Evolutionary conservation across 176 grass and related monocot species (phyloP).

Genomic region (Phoenix roebelenii): DNA sequence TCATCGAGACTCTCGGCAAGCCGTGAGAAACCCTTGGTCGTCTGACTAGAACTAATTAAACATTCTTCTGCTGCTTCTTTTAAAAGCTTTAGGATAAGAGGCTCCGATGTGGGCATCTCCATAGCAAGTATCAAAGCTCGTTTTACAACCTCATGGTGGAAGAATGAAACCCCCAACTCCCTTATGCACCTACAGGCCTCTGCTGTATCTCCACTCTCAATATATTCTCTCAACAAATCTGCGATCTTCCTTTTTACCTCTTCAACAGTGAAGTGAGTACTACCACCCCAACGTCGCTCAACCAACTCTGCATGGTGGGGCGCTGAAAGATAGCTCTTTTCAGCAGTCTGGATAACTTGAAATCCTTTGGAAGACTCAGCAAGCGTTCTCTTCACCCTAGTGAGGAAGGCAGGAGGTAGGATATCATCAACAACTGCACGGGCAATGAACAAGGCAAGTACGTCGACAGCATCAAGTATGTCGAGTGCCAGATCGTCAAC

Average conservation of each 20-base stretch:
- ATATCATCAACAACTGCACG: slow-evolving; percentile 89
- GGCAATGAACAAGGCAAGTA: slow-evolving; percentile 86
- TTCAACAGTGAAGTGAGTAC: slow-evolving; percentile 57
- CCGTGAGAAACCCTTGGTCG: slow-evolving; percentile 76
- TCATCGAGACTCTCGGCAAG: slow-evolving; percentile 72
- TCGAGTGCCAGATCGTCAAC: slow-evolving; percentile 87
- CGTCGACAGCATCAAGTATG: slow-evolving; percentile 68
- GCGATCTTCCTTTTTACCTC: slow-evolving; percentile 76
- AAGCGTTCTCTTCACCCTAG: slow-evolving; percentile 45
- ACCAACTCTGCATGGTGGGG: slow-evolving; percentile 92
- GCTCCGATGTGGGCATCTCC: slow-evolving; percentile 70
- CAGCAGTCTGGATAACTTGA: slow-evolving; percentile 71
- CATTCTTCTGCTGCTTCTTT: slow-evolving; percentile 82
- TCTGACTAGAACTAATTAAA: slow-evolving; percentile 88
- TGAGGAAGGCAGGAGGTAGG: slow-evolving; percentile 80
- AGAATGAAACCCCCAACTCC: slow-evolving; percentile 84
- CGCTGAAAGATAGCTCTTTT: slow-evolving; percentile 94
- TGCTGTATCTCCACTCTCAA: slow-evolving; percentile 55
- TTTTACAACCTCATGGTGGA: slow-evolving; percentile 96
- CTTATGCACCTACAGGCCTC: slow-evolving; percentile 95
- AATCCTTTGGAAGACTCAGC: slow-evolving; percentile 69
- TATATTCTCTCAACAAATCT: slow-evolving; percentile 86
- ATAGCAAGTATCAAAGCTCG: slow-evolving; percentile 72
- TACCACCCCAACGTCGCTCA: slow-evolving; percentile 81
- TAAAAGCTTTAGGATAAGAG: slow-evolving; percentile 52